Conservation (phyloP, 2,329 filamentous ascomycete genomes). For the Cladosporium phlei region DNA sequence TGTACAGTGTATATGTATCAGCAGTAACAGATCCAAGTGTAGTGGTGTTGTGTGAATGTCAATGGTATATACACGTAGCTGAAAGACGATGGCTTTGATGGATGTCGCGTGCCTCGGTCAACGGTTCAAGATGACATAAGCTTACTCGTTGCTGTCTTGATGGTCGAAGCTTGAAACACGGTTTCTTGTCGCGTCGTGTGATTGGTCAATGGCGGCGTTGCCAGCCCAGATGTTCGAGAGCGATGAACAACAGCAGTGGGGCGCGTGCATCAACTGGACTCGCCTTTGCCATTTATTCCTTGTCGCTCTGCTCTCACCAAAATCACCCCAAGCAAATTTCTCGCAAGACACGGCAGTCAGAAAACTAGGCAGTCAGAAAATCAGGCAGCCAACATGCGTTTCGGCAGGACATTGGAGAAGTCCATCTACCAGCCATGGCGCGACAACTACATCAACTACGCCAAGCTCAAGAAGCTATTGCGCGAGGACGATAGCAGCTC, state of each 20-base stretch:
- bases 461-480: slow-evolving; percentile 83
- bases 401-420: slow-evolving; percentile 79
- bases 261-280: not conserved
- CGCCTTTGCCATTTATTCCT: slow-evolving; percentile 6
- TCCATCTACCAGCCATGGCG: slow-evolving; percentile 84
- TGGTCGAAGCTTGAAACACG: too few species aligned
- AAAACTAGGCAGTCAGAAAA: too few species aligned
- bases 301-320: not conserved
- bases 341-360: too few species aligned
- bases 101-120: slow-evolving; percentile 7
- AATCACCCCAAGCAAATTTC: not conserved
- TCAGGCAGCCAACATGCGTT: slow-evolving; percentile 64
- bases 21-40: not conserved
- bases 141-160: too few species aligned
- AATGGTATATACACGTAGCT: not conserved
- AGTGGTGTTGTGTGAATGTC: not conserved
- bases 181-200: too few species aligned
- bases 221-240: not conserved
- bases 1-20: not conserved
- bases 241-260: not conserved
- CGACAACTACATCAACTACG: slow-evolving; percentile 91
- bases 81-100: not conserved
- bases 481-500: slow-evolving; percentile 62
- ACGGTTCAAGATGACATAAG: too few species aligned
- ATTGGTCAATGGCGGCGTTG: slow-evolving; percentile 8